Percentiles rank a stretch among this genome's conserved stretches.
These are phyloP conservation scores for Grigorovia jiainica DNA, from an alignment of 805 yeast genomes.

Conservation along the genomic window DNA sequence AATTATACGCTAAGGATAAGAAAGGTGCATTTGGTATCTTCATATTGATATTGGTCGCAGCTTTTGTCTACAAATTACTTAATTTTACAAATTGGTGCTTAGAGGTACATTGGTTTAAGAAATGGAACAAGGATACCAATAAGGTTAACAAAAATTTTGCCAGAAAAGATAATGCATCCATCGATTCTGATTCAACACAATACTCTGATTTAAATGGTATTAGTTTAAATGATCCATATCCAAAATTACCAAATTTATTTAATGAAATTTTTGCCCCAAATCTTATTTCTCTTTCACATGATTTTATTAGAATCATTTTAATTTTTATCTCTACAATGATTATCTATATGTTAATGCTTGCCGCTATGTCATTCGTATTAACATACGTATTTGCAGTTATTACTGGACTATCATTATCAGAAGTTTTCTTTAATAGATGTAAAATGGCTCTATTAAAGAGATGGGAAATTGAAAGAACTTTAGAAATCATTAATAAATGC, in stretches of 20 bases:
- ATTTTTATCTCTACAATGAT: conserved; percentile 56
- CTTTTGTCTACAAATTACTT: conserved; percentile 50
- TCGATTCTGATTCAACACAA: conserved; percentile 1
- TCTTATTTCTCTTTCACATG: conserved; percentile 28
- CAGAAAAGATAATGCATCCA: not conserved
- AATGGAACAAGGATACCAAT: conserved; percentile 23
- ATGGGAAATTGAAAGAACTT: conserved; percentile 26
- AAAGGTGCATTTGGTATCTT: conserved; percentile 71
- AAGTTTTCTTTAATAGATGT: conserved; percentile 54
- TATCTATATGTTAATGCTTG: conserved; percentile 69
- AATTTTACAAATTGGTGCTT: conserved; percentile 52
- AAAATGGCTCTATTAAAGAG: conserved; percentile 24
- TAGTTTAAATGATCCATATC: conserved; percentile 23
- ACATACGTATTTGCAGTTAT: conserved; percentile 67
- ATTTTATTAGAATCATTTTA: conserved; percentile 44
- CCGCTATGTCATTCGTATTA: conserved; percentile 61
- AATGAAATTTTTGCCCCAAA: conserved; percentile 24
- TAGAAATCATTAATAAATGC: conserved; percentile 20
- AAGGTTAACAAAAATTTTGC: no score
- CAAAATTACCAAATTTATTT: conserved; percentile 22
- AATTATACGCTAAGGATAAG: conserved; percentile 41
- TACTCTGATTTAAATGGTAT: conserved; percentile 29
- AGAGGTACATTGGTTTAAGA: conserved; percentile 56
- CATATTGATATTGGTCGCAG: conserved; percentile 46
- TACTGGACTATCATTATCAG: conserved; percentile 60